Conservation (phyloP, 495 filamentous ascomycete species). For the Penicillium canariense region DNA sequence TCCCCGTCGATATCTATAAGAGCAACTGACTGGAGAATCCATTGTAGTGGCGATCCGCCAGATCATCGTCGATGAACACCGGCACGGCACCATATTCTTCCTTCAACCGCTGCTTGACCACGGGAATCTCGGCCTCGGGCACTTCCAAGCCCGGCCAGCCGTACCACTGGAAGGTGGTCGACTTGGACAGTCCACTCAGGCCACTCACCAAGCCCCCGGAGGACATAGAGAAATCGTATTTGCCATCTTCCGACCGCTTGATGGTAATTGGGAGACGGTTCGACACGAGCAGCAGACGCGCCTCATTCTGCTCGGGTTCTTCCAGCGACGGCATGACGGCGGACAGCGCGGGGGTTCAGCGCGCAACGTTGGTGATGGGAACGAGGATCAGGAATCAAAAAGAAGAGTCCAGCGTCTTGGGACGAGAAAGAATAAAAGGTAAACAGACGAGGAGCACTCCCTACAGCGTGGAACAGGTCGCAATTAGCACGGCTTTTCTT, state of each 20-base stretch:
- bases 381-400: background rate
- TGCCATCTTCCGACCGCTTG: conserved; percentile 80
- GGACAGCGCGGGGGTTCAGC: background rate
- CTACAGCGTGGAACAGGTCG: background rate
- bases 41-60: conserved; percentile 81
- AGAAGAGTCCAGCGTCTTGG: background rate
- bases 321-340: conserved; percentile 37
- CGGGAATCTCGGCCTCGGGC: conserved; percentile 63
- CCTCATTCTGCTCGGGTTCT: conserved; percentile 32
- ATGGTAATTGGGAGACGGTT: conserved; percentile 95
- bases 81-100: conserved; percentile 72
- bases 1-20: too few species aligned
- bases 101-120: conserved; percentile 63
- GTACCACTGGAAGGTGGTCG: conserved; percentile 94
- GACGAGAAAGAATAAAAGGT: background rate
- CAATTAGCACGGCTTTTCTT: too few species aligned
- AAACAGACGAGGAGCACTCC: background rate
- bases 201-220: conserved; percentile 93
- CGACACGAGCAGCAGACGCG: conserved; percentile 75
- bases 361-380: background rate
- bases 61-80: conserved; percentile 74
- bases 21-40: conserved; percentile 73
- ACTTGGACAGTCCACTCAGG: conserved; percentile 82
- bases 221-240: conserved; percentile 89
- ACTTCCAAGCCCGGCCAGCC: conserved; percentile 93